These are phyloP conservation scores for Penicillium cataractarum DNA, from an alignment of 495 filamentous ascomycete genomes.

Conservation along the genomic window DNA sequence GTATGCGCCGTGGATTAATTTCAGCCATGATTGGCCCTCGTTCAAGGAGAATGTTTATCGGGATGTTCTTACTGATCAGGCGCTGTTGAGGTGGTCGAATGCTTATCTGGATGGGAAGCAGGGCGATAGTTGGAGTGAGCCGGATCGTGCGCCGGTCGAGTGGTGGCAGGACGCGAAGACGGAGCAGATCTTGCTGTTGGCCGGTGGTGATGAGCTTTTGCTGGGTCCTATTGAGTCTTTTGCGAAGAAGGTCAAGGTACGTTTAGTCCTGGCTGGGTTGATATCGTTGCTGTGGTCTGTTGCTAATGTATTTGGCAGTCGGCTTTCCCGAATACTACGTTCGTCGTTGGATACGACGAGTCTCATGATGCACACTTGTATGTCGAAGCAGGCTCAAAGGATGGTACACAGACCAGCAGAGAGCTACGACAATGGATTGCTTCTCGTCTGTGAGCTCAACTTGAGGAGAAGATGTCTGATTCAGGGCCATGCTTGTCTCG, in stretches of 20 bases:
- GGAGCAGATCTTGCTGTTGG: slow-evolving; percentile 53
- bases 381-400: slow-evolving; percentile 20
- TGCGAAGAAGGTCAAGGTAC: slow-evolving; percentile 49
- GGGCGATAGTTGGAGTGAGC: slow-evolving; percentile 61
- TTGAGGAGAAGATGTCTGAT: background rate
- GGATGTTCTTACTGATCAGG: slow-evolving; percentile 46
- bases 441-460: slow-evolving; percentile 27
- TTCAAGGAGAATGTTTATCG: slow-evolving; percentile 49
- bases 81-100: slow-evolving; percentile 43
- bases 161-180: slow-evolving; percentile 59
- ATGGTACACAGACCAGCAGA: slow-evolving; percentile 31
- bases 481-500: background rate
- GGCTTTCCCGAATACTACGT: slow-evolving; percentile 37
- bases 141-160: slow-evolving; percentile 47
- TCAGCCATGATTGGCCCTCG: slow-evolving; percentile 42
- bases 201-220: slow-evolving; percentile 60
- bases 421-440: slow-evolving; percentile 38
- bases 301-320: slow-evolving; percentile 25
- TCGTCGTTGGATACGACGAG: slow-evolving; percentile 38
- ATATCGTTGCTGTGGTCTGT: background rate
- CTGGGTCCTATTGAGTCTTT: slow-evolving; percentile 58
- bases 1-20: slow-evolving; percentile 60
- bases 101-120: slow-evolving; percentile 47
- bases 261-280: background rate
- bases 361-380: slow-evolving; percentile 41